These are phyloP conservation scores for Rubia balearica DNA, from an alignment of 305 asterid species.

Conservation along the genomic window DNA sequence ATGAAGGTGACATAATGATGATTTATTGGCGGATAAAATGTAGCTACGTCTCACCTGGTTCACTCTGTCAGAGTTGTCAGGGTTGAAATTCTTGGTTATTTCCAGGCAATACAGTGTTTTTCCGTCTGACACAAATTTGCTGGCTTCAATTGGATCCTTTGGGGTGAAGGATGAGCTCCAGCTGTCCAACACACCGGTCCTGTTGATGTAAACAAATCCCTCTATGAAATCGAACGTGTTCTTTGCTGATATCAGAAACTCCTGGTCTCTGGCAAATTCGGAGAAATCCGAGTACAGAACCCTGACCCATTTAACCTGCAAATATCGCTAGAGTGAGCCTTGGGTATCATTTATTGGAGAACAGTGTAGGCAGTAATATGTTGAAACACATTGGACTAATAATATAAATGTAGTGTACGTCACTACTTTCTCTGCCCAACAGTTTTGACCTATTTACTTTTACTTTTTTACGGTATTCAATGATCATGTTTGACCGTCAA, in stretches of 20 bases:
- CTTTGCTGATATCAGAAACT: slow-evolving; percentile 47
- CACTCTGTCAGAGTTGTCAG: slow-evolving; percentile 31
- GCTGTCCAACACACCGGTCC: slow-evolving; percentile 51
- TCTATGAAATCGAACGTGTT: slow-evolving; percentile 76
- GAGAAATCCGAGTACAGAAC: slow-evolving; percentile 72
- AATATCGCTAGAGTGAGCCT: no score
- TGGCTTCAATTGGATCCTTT: slow-evolving; percentile 58
- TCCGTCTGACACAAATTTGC: slow-evolving; percentile 60
- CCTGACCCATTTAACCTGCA: slow-evolving; percentile 86
- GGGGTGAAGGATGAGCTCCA: slow-evolving; percentile 77
- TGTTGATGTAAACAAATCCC: slow-evolving; percentile 76
- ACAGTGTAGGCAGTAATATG: no score
- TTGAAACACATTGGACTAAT: no score
- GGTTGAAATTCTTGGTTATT: slow-evolving; percentile 59
- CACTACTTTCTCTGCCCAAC: no score
- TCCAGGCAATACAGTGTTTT: slow-evolving; percentile 73
- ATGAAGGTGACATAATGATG: neutral
- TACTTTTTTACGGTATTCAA: no score
- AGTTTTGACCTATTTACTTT: no score
- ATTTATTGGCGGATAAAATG: no score
- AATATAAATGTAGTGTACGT: no score
- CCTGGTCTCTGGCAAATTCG: slow-evolving; percentile 63
- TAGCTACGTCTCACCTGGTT: slow-evolving; percentile 41
- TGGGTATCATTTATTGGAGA: no score
- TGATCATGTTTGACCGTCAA: no score